These are phyloP conservation scores for Neophaeococcomyces aloes DNA, from an alignment of 2,329 filamentous ascomycete genomes.

Conservation along the genomic window DNA sequence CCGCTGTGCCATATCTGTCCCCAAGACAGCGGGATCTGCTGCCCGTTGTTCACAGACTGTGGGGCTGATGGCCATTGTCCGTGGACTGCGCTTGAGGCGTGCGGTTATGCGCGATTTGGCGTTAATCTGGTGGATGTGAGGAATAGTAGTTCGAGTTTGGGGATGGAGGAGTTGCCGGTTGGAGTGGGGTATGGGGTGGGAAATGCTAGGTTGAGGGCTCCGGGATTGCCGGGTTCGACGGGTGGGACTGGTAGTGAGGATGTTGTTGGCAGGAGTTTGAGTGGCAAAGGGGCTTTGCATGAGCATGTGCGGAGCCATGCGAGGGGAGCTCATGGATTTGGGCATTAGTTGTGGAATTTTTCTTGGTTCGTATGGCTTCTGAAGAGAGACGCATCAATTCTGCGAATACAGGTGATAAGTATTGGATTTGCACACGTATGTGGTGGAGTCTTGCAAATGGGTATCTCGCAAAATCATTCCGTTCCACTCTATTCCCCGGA, in stretches of 20 bases:
- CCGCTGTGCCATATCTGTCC: conserved; percentile 15
- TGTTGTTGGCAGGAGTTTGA: background rate
- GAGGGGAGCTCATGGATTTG: background rate
- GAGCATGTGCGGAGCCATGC: background rate
- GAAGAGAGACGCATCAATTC: too few relatives aligned
- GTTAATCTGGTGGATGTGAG: conserved; percentile 16
- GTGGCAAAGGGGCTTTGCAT: background rate
- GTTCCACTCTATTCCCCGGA: background rate
- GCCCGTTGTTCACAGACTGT: conserved; percentile 15
- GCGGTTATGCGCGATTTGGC: conserved; percentile 14
- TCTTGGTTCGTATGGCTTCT: too few relatives aligned
- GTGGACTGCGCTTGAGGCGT: conserved; percentile 11
- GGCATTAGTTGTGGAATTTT: background rate
- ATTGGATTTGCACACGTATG: background rate
- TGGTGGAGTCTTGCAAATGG: too few relatives aligned
- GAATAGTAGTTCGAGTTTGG: conserved; percentile 14
- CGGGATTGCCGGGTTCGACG: conserved; percentile 9
- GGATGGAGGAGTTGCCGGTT: conserved; percentile 6
- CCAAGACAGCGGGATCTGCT: conserved; percentile 16
- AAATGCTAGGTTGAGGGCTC: conserved; percentile 8
- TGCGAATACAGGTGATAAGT: background rate
- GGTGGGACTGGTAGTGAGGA: conserved; percentile 1
- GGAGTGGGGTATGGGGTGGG: background rate
- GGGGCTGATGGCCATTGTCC: conserved; percentile 16
- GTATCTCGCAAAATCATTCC: too few relatives aligned